Percentiles rank a stretch among this genome's conserved stretches.
Conservation (phyloP, 2,329 filamentous ascomycete species). For the Rosellinia necatrix region DNA sequence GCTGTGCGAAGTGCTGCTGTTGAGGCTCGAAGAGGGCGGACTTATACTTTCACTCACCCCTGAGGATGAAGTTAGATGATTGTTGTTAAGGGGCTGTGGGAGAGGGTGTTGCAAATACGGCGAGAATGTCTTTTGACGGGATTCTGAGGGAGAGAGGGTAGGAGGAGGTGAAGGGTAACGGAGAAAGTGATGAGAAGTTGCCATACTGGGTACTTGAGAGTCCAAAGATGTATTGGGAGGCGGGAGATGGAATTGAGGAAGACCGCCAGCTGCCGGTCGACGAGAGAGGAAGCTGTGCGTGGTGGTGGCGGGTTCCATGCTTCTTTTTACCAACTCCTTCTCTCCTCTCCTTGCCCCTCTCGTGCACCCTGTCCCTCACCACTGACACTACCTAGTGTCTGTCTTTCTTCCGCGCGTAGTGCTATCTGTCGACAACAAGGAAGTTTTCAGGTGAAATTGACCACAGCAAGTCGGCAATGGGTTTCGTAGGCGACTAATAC, state of each 20-base stretch:
- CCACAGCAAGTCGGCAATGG: not conserved
- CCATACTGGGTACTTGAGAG: conserved; percentile 43
- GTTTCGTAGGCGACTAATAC: not conserved
- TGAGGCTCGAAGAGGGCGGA: conserved; percentile 64
- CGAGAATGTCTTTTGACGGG: conserved; percentile 14
- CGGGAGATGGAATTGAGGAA: conserved; percentile 54
- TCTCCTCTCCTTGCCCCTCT: conserved; percentile 17
- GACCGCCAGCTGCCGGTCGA: conserved; percentile 69
- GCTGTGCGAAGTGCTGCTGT: conserved; percentile 62
- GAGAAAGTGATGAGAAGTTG: conserved; percentile 23
- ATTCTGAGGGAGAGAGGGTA: conserved; percentile 10
- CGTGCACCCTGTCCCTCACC: conserved; percentile 20
- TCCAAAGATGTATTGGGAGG: conserved; percentile 42
- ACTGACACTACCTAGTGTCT: conserved; percentile 8
- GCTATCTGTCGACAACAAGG: conserved; percentile 8
- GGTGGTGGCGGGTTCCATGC: conserved; percentile 38
- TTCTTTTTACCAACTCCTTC: conserved; percentile 23
- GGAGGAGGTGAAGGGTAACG: conserved; percentile 19
- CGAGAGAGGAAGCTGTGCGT: conserved; percentile 67
- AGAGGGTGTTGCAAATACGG: conserved; percentile 11
- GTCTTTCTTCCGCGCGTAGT: conserved; percentile 5
- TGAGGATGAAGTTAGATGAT: conserved; percentile 47
- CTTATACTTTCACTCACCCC: conserved; percentile 64
- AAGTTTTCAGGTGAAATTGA: conserved; percentile 1
- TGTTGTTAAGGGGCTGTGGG: conserved; percentile 15